Percentiles rank a stretch among this genome's conserved stretches.
phyloP scores from a whole-genome alignment of 2,329 filamentous ascomycete species.

The Madurella fahalii region DNA sequence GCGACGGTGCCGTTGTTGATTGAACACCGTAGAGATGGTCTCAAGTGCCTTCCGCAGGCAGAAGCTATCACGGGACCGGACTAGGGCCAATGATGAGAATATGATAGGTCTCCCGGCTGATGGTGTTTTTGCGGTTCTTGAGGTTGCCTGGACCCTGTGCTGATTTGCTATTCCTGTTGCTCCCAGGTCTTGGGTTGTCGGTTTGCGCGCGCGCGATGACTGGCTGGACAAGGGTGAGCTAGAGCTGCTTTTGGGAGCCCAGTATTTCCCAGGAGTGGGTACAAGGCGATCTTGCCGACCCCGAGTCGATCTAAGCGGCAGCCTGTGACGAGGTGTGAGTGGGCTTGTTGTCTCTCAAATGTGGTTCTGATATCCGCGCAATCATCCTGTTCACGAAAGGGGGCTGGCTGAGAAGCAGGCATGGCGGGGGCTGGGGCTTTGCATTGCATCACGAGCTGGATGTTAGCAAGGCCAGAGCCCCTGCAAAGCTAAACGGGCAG shows the following conservation, averaged over 20 bases:
- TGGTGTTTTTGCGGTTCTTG: constrained; percentile 31
- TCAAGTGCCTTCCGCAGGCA: constrained; percentile 41
- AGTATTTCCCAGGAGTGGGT: constrained; percentile 13
- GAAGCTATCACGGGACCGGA: constrained; percentile 50
- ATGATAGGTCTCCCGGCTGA: constrained; percentile 48
- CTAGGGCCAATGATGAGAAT: constrained; percentile 37
- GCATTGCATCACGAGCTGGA: constrained; percentile 16
- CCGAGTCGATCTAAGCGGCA: constrained; percentile 15
- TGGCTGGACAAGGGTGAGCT: constrained; percentile 25
- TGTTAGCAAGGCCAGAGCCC: not conserved
- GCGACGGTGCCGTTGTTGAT: constrained; percentile 28
- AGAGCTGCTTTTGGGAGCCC: constrained; percentile 14
- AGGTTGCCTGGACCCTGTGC: constrained; percentile 40
- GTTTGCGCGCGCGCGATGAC: constrained; percentile 30
- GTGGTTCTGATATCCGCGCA: constrained; percentile 10
- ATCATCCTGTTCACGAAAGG: constrained; percentile 4
- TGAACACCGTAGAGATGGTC: constrained; percentile 29
- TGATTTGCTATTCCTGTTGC: constrained; percentile 44
- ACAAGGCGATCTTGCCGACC: constrained; percentile 13
- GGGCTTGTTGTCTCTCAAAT: constrained; percentile 17
- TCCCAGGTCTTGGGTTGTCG: constrained; percentile 6
- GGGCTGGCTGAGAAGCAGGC: constrained; percentile 5
- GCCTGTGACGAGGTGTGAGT: constrained; percentile 23
- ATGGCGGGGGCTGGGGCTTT: constrained; percentile 9
- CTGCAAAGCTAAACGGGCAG: no score